These are phyloP conservation scores for Mycena latifolia DNA, from an alignment of 768 basidiomycete species.

Conservation along the genomic window DNA sequence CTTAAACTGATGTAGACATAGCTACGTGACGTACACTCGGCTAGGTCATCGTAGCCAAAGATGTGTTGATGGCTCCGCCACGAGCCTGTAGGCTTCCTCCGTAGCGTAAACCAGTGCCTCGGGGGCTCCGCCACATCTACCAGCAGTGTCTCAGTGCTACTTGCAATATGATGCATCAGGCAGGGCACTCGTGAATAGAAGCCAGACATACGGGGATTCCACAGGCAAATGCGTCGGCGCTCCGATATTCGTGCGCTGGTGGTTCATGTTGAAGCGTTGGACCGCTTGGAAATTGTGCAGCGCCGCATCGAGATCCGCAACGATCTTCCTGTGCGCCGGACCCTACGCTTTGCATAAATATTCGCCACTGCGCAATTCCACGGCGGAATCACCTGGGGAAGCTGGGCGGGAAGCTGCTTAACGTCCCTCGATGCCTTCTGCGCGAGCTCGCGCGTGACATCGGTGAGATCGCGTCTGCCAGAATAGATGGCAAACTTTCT, in stretches of 20 bases:
- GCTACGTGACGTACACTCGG: too few relatives aligned
- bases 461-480: constrained; percentile 9
- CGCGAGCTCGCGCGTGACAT: constrained; percentile 6
- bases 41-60: too few relatives aligned
- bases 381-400: background rate
- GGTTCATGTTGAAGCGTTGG: constrained; percentile 1
- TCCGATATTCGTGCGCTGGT: background rate
- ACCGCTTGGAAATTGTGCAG: constrained; percentile 10
- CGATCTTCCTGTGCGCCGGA: background rate
- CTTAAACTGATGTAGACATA: too few relatives aligned
- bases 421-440: constrained; percentile 1
- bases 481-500: too few relatives aligned
- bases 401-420: background rate
- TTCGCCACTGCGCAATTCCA: background rate
- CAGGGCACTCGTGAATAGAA: background rate
- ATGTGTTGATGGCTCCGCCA: too few relatives aligned
- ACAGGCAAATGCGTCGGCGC: background rate
- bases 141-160: background rate
- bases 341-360: too few relatives aligned
- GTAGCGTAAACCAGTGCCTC: background rate
- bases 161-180: background rate
- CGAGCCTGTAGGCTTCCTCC: constrained; percentile 9
- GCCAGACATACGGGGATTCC: too few relatives aligned
- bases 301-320: constrained; percentile 9
- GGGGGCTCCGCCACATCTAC: background rate